Percentiles rank a stretch among this genome's conserved stretches.
phyloP scores from a whole-genome alignment of 371 early-diverging fungal genomes.

The Ecytonucleospora hepatopenaei region DNA sequence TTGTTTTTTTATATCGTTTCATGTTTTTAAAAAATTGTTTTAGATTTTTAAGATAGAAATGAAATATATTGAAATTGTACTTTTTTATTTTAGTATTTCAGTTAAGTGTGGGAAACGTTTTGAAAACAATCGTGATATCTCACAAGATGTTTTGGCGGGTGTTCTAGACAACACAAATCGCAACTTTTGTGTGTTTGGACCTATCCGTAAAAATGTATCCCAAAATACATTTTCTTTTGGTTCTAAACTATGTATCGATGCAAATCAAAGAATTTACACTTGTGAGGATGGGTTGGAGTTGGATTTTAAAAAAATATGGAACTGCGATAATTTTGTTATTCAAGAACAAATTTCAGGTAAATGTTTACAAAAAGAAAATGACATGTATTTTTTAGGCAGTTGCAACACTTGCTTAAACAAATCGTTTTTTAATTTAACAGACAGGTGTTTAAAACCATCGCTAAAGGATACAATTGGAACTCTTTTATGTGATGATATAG shows the following conservation, averaged over 20 bases:
- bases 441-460: background rate
- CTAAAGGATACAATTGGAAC: background rate
- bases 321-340: background rate
- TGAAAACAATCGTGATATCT: too few species aligned
- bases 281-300: background rate
- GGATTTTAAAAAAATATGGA: background rate
- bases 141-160: background rate
- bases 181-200: background rate
- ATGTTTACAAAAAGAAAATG: background rate
- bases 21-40: background rate
- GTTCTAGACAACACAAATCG: background rate
- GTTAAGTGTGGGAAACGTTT: too few species aligned
- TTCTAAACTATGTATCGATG: background rate
- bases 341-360: background rate
- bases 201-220: background rate
- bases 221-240: background rate
- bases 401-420: background rate
- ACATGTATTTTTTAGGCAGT: background rate
- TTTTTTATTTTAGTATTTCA: too few species aligned
- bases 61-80: too few species aligned
- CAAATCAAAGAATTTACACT: background rate
- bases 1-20: background rate
- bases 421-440: background rate
- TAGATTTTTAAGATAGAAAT: background rate
- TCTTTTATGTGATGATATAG: background rate